Evolutionary conservation across 2,329 filamentous ascomycete genomes (phyloP).

Genomic region (Ophioceras dolichostomum): DNA sequence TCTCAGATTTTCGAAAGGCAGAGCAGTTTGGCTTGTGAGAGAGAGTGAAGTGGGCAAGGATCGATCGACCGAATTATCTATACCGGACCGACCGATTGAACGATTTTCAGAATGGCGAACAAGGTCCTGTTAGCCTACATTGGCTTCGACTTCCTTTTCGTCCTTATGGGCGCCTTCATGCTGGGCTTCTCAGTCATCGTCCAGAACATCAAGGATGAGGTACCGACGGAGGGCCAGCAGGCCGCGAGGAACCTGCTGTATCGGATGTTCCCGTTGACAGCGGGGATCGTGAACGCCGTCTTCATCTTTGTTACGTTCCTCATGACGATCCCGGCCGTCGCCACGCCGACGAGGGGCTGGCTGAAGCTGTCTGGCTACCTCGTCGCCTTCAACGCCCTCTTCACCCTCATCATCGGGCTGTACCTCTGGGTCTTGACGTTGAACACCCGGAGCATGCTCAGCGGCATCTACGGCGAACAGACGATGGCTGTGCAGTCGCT

Average conservation of each 20-base stretch:
- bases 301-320: constrained; percentile 61
- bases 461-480: constrained; percentile 47
- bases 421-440: constrained; percentile 65
- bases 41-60: no score
- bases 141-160: constrained; percentile 36
- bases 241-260: constrained; percentile 40
- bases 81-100: no score
- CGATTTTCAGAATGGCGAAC: constrained; percentile 48
- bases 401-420: constrained; percentile 54
- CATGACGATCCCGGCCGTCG: constrained; percentile 57
- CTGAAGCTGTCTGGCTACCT: constrained; percentile 58
- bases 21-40: no score
- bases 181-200: constrained; percentile 43
- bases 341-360: constrained; percentile 54
- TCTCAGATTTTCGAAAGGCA: no score
- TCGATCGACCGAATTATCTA: no score
- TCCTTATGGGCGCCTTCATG: constrained; percentile 39
- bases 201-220: constrained; percentile 28
- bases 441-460: constrained; percentile 50
- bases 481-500: constrained; percentile 47
- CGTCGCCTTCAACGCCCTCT: constrained; percentile 46
- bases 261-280: constrained; percentile 41
- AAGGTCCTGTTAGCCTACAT: constrained; percentile 39
- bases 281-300: constrained; percentile 59
- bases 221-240: constrained; percentile 29